Evolutionary conservation across 1,284 basidiomycete species (phyloP).

Genomic region (Naganishia cerealis): DNA sequence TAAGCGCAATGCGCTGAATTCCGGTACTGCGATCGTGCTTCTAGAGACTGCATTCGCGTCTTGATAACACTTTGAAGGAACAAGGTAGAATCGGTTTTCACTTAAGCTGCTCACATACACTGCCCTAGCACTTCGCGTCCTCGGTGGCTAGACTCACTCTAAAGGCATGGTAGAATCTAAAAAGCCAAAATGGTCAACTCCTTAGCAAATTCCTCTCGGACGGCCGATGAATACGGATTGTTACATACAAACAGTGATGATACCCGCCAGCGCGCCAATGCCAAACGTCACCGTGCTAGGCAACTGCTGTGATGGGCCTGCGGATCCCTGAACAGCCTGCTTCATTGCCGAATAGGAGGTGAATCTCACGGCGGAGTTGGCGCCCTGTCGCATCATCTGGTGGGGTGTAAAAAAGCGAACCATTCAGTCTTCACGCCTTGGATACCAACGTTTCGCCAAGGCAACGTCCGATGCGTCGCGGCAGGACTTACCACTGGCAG

Average conservation of each 20-base stretch:
- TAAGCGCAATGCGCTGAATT: constrained; percentile 94
- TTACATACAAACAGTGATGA: constrained; percentile 84
- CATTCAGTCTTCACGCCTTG: not conserved
- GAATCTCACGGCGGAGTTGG: constrained; percentile 95
- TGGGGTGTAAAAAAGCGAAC: not conserved
- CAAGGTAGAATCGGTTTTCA: not conserved
- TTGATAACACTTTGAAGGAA: constrained; percentile 74
- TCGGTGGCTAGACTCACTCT: constrained; percentile 63
- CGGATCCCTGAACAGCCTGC: constrained; percentile 82
- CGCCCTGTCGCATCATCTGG: constrained; percentile 95
- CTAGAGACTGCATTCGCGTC: constrained; percentile 93
- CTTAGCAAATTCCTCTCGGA: not conserved
- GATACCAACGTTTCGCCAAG: not conserved
- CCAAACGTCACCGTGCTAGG: constrained; percentile 88
- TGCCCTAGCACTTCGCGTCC: not conserved
- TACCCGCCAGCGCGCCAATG: constrained; percentile 87
- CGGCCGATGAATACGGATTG: not conserved
- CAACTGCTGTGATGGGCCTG: constrained; percentile 76
- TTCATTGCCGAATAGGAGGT: constrained; percentile 92
- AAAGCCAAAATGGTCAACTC: not conserved
- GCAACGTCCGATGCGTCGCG: not conserved
- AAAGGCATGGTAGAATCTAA: constrained; percentile 75
- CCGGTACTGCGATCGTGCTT: constrained; percentile 76
- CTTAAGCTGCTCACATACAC: not conserved
- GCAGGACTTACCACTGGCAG: constrained; percentile 77